Percentiles rank a stretch among this genome's conserved stretches.
These are phyloP conservation scores for Cajanus cajan DNA, from an alignment of 306 rosid species.

Conservation along the genomic window DNA sequence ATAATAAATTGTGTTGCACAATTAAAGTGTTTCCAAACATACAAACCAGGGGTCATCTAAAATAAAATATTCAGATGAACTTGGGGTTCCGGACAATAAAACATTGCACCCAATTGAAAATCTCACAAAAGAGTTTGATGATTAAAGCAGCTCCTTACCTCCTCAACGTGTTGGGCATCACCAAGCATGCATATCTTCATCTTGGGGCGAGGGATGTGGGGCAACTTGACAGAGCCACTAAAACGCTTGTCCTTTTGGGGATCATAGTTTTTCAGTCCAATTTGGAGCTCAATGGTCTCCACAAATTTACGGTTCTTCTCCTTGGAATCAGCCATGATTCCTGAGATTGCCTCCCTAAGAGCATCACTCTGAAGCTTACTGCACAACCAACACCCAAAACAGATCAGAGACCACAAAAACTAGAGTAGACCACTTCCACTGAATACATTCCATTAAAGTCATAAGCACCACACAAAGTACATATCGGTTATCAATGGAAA, in stretches of 20 bases:
- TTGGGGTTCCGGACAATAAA: too few species aligned
- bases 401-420: not conserved
- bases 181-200: conserved; percentile 95
- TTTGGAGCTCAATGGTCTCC: conserved; percentile 84
- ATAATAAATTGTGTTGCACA: not conserved
- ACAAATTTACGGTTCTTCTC: conserved; percentile 63
- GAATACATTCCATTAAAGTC: not conserved
- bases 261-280: conserved; percentile 81
- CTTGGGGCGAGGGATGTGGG: conserved; percentile 84
- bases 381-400: not conserved
- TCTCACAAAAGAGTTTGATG: not conserved
- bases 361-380: conserved; percentile 89
- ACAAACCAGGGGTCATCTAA: not conserved
- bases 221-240: conserved; percentile 80
- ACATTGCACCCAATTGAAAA: not conserved
- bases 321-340: conserved; percentile 48
- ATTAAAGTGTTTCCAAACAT: not conserved
- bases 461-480: not conserved
- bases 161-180: conserved; percentile 89
- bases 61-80: not conserved
- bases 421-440: not conserved
- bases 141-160: conserved; percentile 41
- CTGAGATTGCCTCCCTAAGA: conserved; percentile 63
- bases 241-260: conserved; percentile 93
- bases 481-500: not conserved